A percentile compares a stretch with the other conserved stretches of the same genome.
These are phyloP conservation scores for Kluyveromyces wickerhamii DNA, from an alignment of 805 yeast genomes.

Conservation along the genomic window DNA sequence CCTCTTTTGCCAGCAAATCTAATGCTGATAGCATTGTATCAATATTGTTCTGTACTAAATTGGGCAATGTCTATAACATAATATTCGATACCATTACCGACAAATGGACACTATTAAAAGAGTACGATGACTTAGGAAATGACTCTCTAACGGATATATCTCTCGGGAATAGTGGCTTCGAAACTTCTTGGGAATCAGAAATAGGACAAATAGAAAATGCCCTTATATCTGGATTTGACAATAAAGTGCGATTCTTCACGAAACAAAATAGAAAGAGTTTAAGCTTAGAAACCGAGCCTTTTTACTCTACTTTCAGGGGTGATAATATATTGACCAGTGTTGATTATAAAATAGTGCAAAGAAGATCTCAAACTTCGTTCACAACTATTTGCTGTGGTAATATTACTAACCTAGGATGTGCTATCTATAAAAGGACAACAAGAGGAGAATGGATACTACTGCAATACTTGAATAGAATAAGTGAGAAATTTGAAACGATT, in stretches of 20 bases:
- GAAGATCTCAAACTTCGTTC: constrained; percentile 4
- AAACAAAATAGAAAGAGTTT: background rate
- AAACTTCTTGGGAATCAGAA: background rate
- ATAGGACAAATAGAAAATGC: constrained; percentile 6
- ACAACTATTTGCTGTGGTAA: constrained; percentile 10
- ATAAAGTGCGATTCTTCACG: background rate
- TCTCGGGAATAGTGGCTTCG: constrained; percentile 1
- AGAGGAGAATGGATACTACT: constrained; percentile 18
- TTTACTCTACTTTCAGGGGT: background rate
- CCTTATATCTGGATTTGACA: constrained; percentile 8
- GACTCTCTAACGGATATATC: constrained; percentile 6
- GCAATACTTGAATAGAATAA: constrained; percentile 7
- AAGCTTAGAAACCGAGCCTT: background rate
- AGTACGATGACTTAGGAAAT: constrained; percentile 6
- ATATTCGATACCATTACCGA: constrained; percentile 7
- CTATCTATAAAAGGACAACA: constrained; percentile 14
- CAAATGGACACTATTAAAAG: constrained; percentile 6
- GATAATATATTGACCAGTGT: constrained; percentile 8
- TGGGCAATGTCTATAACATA: constrained; percentile 13
- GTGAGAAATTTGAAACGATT: constrained; percentile 5
- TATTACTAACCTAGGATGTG: constrained; percentile 17
- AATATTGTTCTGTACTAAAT: constrained; percentile 11
- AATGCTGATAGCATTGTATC: constrained; percentile 9
- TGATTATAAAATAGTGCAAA: constrained; percentile 12
- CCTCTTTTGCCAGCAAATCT: constrained; percentile 10